Evolutionary conservation across 768 basidiomycete genomes (phyloP).

Genomic region (Termitomyces sp.): DNA sequence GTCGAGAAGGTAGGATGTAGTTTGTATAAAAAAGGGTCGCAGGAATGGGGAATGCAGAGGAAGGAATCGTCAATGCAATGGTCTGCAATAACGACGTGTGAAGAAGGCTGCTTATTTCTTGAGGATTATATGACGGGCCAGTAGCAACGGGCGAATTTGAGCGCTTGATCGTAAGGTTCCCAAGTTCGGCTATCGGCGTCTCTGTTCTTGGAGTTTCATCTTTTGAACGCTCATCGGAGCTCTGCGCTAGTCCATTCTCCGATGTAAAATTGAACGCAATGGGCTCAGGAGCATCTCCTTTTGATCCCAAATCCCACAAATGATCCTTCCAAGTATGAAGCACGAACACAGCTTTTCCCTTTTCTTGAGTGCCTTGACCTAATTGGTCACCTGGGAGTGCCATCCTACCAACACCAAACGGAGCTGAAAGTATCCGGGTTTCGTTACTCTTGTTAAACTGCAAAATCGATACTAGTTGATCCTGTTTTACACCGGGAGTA

Average conservation of each 20-base stretch:
- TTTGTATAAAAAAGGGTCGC: slow-evolving; percentile 73
- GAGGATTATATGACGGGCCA: slow-evolving; percentile 21
- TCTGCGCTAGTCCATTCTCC: slow-evolving; percentile 3
- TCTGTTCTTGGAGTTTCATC: slow-evolving; percentile 6
- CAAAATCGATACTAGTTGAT: slow-evolving; percentile 59
- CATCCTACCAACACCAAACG: slow-evolving; percentile 75
- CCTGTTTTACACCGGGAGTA: slow-evolving; percentile 33
- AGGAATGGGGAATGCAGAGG: slow-evolving; percentile 65
- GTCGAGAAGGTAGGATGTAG: slow-evolving; percentile 76
- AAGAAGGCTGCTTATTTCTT: slow-evolving; percentile 55
- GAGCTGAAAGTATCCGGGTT: slow-evolving; percentile 37
- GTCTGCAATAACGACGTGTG: slow-evolving; percentile 62
- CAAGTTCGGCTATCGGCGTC: slow-evolving; percentile 5
- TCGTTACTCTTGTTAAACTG: slow-evolving; percentile 35
- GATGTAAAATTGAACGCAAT: slow-evolving; percentile 17
- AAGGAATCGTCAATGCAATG: slow-evolving; percentile 41
- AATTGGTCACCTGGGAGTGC: slow-evolving; percentile 50
- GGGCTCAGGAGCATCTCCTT: slow-evolving; percentile 47
- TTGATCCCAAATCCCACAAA: slow-evolving; percentile 71
- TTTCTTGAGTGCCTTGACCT: slow-evolving; percentile 34
- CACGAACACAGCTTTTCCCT: slow-evolving; percentile 75
- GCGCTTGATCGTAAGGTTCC: slow-evolving; percentile 6
- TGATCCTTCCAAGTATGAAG: slow-evolving; percentile 75
- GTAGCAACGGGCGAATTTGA: background rate
- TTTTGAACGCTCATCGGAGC: slow-evolving; percentile 13